phyloP scores from a whole-genome alignment of 257 asterid genomes.

The Capsicum pubescens region DNA sequence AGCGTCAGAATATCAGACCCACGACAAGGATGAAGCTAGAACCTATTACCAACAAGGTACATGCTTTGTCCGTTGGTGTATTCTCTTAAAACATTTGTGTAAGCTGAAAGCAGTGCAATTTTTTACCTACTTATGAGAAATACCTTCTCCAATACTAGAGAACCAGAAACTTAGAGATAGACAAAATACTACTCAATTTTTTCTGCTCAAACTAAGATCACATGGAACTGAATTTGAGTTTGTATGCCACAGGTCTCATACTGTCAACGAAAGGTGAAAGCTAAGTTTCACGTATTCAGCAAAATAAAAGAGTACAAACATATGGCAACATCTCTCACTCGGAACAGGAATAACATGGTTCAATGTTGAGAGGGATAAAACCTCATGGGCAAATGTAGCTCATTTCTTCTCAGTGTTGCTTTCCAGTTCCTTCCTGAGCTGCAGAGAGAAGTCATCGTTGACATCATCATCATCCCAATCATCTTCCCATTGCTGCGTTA shows the following conservation, averaged over 20 bases:
- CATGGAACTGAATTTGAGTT: not conserved
- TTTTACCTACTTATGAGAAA: too few species aligned
- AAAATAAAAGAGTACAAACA: not conserved
- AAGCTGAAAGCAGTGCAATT: too few species aligned
- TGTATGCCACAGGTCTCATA: not conserved
- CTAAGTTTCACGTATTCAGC: not conserved
- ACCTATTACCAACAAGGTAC: too few species aligned
- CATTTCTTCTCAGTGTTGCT: constrained; percentile 65
- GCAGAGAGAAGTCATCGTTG: constrained; percentile 86
- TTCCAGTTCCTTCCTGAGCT: constrained; percentile 84
- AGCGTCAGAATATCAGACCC: too few species aligned
- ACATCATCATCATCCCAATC: constrained; percentile 98
- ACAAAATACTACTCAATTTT: not conserved
- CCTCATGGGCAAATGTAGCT: constrained; percentile 37
- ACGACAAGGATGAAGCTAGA: too few species aligned
- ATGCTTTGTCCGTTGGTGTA: too few species aligned
- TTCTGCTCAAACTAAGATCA: not conserved
- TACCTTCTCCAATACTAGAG: not conserved
- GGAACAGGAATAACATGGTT: not conserved
- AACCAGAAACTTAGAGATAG: not conserved
- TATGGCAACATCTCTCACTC: constrained; percentile 9
- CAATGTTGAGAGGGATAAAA: not conserved
- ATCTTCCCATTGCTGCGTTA: constrained; percentile 92
- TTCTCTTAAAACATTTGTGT: too few species aligned
- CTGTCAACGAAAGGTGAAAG: not conserved